A percentile compares a stretch with the other conserved stretches of the same genome.
phyloP scores from a whole-genome alignment of 179 eudicot species.

The Pouteria campechiana region DNA sequence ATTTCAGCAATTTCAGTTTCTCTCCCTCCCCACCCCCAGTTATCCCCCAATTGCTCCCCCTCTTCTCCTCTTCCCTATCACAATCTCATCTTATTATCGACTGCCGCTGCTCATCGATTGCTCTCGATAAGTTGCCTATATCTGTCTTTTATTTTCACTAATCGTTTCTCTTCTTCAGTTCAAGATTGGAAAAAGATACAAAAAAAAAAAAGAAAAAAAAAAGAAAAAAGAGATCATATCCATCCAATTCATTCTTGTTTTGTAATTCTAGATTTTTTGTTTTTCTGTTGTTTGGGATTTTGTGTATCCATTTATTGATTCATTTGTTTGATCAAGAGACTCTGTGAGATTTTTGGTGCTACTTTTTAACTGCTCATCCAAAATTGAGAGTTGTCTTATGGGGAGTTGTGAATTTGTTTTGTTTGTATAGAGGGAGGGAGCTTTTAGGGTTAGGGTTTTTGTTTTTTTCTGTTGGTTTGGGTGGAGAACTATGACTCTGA shows the following conservation, averaged over 20 bases:
- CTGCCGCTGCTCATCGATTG: not conserved
- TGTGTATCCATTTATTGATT: not conserved
- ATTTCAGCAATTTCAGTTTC: too few relatives aligned
- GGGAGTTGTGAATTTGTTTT: not conserved
- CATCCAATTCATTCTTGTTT: not conserved
- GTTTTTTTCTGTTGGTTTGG: conserved; percentile 2
- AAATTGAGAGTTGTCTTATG: conserved; percentile 61
- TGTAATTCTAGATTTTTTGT: not conserved
- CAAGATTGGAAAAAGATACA: too few relatives aligned
- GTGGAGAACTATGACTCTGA: conserved; percentile 54
- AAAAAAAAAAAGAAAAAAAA: too few relatives aligned
- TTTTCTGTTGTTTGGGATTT: conserved; percentile 3
- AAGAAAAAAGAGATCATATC: too few relatives aligned
- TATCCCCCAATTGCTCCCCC: conserved; percentile 6
- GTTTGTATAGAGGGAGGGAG: conserved; percentile 2
- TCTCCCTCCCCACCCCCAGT: not conserved
- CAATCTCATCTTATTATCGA: not conserved
- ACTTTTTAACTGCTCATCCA: conserved; percentile 49
- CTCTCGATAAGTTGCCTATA: not conserved
- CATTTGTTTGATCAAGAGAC: conserved; percentile 17
- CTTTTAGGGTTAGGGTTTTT: conserved; percentile 13
- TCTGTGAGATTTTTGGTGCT: conserved; percentile 75
- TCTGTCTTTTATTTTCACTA: not conserved
- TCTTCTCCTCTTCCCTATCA: not conserved
- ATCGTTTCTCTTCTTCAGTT: too few relatives aligned